Conservation (phyloP, 257 asterid genomes). For the Echium plantagineum region DNA sequence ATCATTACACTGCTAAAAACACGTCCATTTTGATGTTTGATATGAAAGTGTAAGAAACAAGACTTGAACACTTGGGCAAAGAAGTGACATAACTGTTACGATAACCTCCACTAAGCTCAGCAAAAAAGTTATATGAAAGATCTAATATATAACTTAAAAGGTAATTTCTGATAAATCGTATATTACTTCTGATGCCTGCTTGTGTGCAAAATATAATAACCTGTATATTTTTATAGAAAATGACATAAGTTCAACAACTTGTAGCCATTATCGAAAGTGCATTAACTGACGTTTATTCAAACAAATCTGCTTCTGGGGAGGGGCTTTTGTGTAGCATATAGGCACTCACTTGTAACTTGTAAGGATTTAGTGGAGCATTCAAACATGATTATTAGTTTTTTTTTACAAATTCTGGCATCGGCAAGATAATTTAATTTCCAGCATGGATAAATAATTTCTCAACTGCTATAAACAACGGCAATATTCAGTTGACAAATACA, state of each 20-base stretch:
- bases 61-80: neutral
- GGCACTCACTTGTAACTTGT: too few relatives aligned
- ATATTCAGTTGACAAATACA: too few relatives aligned
- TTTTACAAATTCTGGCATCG: too few relatives aligned
- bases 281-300: neutral
- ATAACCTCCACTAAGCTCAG: neutral
- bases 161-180: too few relatives aligned
- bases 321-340: too few relatives aligned
- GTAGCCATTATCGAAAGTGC: neutral
- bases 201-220: slow-evolving; percentile 5
- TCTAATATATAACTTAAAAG: neutral
- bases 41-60: neutral
- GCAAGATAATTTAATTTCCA: too few relatives aligned
- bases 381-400: too few relatives aligned
- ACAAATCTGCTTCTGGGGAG: neutral
- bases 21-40: neutral
- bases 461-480: too few relatives aligned
- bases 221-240: neutral
- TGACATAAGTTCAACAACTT: too few relatives aligned
- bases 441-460: too few relatives aligned
- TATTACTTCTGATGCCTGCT: neutral
- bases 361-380: too few relatives aligned
- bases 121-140: neutral
- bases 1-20: neutral
- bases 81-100: neutral